phyloP scores from a whole-genome alignment of 2,329 filamentous ascomycete species.

The Aureobasidium subglaciale region DNA sequence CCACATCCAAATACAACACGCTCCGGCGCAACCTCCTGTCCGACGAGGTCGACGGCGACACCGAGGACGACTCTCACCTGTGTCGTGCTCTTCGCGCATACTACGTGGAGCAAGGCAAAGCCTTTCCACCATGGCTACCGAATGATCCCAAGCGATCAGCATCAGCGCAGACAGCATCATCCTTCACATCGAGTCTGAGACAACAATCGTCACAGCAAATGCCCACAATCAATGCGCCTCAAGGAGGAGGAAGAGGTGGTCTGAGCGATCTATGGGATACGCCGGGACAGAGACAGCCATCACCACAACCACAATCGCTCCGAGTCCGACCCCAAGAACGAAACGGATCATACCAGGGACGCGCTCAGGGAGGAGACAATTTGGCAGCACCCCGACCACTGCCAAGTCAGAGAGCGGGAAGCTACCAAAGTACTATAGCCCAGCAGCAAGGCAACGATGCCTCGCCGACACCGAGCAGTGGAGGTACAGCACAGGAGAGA shows the following conservation, averaged over 20 bases:
- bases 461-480: conserved; percentile 33
- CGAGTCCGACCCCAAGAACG: conserved; percentile 28
- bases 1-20: conserved; percentile 50
- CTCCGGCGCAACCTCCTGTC: conserved; percentile 61
- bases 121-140: conserved; percentile 80
- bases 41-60: conserved; percentile 47
- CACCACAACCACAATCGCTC: conserved; percentile 19
- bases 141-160: conserved; percentile 74
- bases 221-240: conserved; percentile 24
- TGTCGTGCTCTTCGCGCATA: conserved; percentile 88
- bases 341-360: conserved; percentile 17
- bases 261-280: conserved; percentile 55
- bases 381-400: conserved; percentile 47
- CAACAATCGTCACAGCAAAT: conserved; percentile 35
- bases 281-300: conserved; percentile 34
- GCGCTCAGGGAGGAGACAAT: conserved; percentile 2
- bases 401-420: conserved; percentile 66
- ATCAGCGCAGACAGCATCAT: conserved; percentile 44
- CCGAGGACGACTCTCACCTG: conserved; percentile 85
- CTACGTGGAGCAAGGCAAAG: conserved; percentile 79
- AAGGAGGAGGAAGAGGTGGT: conserved; percentile 38
- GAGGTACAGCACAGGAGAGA: conserved; percentile 67
- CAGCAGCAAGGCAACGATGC: conserved; percentile 31
- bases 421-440: conserved; percentile 55
- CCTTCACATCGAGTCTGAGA: conserved; percentile 43